Conservation (phyloP, 73 alveolate species). For the Durusdinium trenchii region DNA sequence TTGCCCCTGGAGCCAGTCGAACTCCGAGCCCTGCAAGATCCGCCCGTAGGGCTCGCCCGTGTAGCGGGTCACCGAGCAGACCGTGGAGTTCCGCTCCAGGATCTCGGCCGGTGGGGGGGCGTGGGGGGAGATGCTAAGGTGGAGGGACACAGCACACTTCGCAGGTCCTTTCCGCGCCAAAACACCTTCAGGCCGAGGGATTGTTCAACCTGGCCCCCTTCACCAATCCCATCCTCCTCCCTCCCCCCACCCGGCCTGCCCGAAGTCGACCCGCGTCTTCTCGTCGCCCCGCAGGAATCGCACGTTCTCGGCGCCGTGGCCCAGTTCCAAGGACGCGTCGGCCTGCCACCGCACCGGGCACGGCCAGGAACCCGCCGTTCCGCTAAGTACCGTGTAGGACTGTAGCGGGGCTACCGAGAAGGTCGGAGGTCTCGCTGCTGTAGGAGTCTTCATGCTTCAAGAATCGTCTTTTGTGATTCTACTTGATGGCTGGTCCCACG, state of each 20-base stretch:
- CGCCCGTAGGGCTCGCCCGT: conserved; percentile 74
- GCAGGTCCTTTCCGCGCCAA: too few relatives aligned
- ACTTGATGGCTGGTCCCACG: too few relatives aligned
- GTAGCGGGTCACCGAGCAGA: conserved; percentile 65
- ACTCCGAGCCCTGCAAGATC: conserved; percentile 56
- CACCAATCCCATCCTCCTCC: neutral
- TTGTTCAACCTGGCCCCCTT: too few relatives aligned
- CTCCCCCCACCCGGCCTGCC: conserved; percentile 14
- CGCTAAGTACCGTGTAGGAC: too few relatives aligned
- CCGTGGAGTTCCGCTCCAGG: conserved; percentile 47
- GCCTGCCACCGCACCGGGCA: neutral
- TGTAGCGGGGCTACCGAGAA: too few relatives aligned
- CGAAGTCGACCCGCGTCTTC: conserved; percentile 73
- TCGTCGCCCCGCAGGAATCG: conserved; percentile 64
- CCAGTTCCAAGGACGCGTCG: conserved; percentile 40
- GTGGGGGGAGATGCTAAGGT: neutral
- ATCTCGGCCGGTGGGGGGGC: neutral
- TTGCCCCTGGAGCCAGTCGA: conserved; percentile 72
- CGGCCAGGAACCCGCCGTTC: too few relatives aligned
- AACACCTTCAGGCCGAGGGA: too few relatives aligned
- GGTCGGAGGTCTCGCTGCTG: too few relatives aligned
- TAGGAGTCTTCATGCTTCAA: too few relatives aligned
- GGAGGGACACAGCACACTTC: neutral
- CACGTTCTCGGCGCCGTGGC: conserved; percentile 57
- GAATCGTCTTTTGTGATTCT: too few relatives aligned